A percentile compares a stretch with the other conserved stretches of the same genome.
Conservation (phyloP, 495 filamentous ascomycete genomes). For the Evernia prunastri region DNA sequence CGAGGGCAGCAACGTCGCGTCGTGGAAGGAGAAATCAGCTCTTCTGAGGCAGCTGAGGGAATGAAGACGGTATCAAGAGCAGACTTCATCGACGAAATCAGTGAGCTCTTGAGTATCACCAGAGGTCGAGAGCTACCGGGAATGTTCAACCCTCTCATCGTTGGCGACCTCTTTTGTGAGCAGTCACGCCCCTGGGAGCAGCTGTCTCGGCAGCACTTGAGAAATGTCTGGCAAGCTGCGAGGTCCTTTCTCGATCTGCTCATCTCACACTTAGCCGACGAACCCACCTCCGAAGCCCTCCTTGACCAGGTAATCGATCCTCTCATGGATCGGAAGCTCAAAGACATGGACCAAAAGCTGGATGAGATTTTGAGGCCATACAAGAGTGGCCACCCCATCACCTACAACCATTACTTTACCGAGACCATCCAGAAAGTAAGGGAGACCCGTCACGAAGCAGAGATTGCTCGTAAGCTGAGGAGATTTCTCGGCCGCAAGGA, state of each 20-base stretch:
- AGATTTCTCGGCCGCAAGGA: constrained; percentile 6
- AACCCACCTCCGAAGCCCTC: not conserved
- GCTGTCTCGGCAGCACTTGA: not conserved
- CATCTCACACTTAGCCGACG: not conserved
- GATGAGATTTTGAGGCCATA: constrained; percentile 1
- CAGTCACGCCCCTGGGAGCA: constrained; percentile 37
- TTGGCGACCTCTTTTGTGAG: constrained; percentile 39
- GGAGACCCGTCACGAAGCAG: not conserved
- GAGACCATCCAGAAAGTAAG: constrained; percentile 23
- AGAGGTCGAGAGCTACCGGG: constrained; percentile 43
- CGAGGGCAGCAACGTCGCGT: constrained; percentile 43
- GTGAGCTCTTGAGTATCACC: constrained; percentile 35
- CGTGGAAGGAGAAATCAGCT: constrained; percentile 4
- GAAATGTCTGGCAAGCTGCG: not conserved
- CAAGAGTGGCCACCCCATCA: constrained; percentile 24
- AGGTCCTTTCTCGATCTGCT: not conserved
- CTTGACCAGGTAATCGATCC: not conserved
- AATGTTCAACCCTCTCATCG: constrained; percentile 42
- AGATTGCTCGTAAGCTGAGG: not conserved
- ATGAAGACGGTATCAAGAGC: constrained; percentile 29
- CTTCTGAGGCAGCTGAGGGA: constrained; percentile 12
- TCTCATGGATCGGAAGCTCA: not conserved
- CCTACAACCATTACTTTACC: constrained; percentile 30
- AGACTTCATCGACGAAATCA: constrained; percentile 37
- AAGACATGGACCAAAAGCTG: constrained; percentile 30